Base-by-base conservation (phyloP, 108 stramenopile genomes). In the Cyclostephanos tholiformis region DNA sequence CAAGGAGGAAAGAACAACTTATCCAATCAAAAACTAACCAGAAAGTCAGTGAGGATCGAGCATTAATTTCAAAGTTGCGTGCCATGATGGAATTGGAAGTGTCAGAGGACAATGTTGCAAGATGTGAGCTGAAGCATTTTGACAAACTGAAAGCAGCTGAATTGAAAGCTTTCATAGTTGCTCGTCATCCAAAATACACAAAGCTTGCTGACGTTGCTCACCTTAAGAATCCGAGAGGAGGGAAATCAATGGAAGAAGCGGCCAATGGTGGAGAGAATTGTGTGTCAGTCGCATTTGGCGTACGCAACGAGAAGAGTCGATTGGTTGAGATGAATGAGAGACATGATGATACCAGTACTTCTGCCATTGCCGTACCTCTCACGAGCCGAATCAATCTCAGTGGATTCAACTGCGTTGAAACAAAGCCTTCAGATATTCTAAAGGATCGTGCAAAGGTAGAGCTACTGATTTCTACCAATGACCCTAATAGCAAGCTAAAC, bases 51-150 rank as follows among this genome's bases (percentile, higher is more conserved):
- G 35, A 63, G 30, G 63, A 63, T 35, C 44, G 19, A 41, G 35
- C 35, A 36, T 19, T 35, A 14, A 36, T 63, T 46, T n/a, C 32
- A 12, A 63, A n/a, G 19, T 19, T 63, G 17, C 38, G 63, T 23
- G 17, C 63, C 12, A n/a, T 46, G 20, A 36, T 36, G 11, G 35
- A 27, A 27, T 44, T 44, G 35, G 63, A 63, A 6, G 19, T 36
- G 20, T 44, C 39, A 30, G 43, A 41, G 19, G 63, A 63, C 20
- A 63, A 63, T 46, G 32, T 63, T 22, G 63, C 23, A 20, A 29
- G 38, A 19, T 63, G 63, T 27, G 38, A 29, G 12, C 23, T 29
- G 25, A 36, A 35, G 12, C 63, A 63, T 23, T 63, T 63, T 27
- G 63, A 20, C 23, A 19, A 20, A 19, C 30, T 44, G 63, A 35